Conservation (phyloP, 2,329 filamentous ascomycete genomes). For the Claviceps humidiphila region DNA sequence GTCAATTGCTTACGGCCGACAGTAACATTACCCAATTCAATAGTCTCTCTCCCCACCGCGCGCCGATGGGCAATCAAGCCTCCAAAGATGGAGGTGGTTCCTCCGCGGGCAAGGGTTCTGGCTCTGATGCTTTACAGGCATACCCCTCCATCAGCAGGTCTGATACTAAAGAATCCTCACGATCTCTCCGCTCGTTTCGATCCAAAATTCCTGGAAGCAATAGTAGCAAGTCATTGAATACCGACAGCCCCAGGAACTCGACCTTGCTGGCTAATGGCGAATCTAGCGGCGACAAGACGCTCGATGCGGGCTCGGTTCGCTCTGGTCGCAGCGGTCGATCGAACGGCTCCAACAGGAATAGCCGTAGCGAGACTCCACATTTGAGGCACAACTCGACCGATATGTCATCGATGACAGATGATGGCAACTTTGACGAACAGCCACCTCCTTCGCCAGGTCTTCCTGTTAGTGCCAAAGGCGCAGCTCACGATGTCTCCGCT, state of each 20-base stretch:
- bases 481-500: conserved; percentile 64
- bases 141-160: conserved; percentile 87
- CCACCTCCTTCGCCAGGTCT: conserved; percentile 71
- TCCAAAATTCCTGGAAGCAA: conserved; percentile 76
- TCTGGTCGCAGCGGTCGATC: conserved; percentile 51
- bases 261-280: conserved; percentile 52
- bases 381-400: conserved; percentile 28
- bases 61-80: conserved; percentile 60
- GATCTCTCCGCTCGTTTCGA: conserved; percentile 71
- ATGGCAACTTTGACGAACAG: conserved; percentile 36
- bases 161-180: conserved; percentile 83
- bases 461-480: conserved; percentile 59
- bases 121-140: conserved; percentile 49
- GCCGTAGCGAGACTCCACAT: conserved; percentile 31
- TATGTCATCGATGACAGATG: conserved; percentile 25
- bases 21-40: neutral
- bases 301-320: conserved; percentile 62
- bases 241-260: conserved; percentile 72
- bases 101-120: conserved; percentile 35
- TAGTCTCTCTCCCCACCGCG: conserved; percentile 8
- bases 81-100: conserved; percentile 45
- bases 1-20: conserved; percentile 1
- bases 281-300: conserved; percentile 39
- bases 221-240: conserved; percentile 31
- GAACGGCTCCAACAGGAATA: conserved; percentile 28